These are phyloP conservation scores for Alternaria sp. DNA, from an alignment of 2,329 filamentous ascomycete species.

Conservation along the genomic window DNA sequence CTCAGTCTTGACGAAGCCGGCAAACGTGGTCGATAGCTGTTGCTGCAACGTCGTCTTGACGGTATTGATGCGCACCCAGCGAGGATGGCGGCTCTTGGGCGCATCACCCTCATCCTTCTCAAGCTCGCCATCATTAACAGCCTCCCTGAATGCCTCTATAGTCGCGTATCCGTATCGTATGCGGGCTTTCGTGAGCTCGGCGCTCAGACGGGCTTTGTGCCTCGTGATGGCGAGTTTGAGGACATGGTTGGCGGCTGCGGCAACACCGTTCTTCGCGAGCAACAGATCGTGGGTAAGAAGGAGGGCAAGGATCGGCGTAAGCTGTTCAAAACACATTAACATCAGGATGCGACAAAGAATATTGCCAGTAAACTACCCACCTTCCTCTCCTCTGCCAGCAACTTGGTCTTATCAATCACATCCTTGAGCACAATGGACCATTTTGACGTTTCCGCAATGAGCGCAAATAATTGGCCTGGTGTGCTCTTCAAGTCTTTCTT, in stretches of 20 bases:
- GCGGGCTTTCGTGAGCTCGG: conserved; percentile 82
- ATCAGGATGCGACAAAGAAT: not conserved
- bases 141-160: conserved; percentile 67
- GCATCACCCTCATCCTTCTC: conserved; percentile 38
- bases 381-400: conserved; percentile 84
- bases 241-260: conserved; percentile 79
- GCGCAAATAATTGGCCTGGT: conserved; percentile 82
- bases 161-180: conserved; percentile 73
- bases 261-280: conserved; percentile 80
- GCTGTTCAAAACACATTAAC: conserved; percentile 55
- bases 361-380: conserved; percentile 52
- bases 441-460: conserved; percentile 86
- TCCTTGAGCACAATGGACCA: conserved; percentile 88
- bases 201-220: conserved; percentile 79
- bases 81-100: conserved; percentile 68
- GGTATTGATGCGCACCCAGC: conserved; percentile 90
- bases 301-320: conserved; percentile 79
- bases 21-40: conserved; percentile 78
- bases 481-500: conserved; percentile 77
- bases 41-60: conserved; percentile 73
- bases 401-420: conserved; percentile 79
- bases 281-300: conserved; percentile 87
- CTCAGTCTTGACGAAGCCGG: conserved; percentile 63
- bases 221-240: conserved; percentile 76
- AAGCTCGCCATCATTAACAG: conserved; percentile 57